Conservation (phyloP, 495 filamentous ascomycete species). For the Daldinia bambusicola region DNA sequence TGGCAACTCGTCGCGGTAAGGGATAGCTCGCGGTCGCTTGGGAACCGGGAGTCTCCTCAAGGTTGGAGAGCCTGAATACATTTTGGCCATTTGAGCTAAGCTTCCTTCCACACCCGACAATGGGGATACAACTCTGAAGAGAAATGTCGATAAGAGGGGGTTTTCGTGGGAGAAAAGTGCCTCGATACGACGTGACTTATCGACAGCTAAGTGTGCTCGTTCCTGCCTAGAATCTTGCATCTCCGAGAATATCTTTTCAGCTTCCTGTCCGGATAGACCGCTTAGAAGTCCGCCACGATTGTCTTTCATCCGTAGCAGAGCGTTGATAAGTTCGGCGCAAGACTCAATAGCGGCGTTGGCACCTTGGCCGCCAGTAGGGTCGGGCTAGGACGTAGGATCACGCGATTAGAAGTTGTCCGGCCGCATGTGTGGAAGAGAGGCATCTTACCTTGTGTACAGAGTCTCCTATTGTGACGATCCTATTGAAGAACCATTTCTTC, state of each 20-base stretch:
- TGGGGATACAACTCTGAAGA: background rate
- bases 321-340: background rate
- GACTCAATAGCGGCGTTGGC: background rate
- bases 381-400: background rate
- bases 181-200: background rate
- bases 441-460: background rate
- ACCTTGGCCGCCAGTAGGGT: background rate
- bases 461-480: background rate
- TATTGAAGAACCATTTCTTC: conserved; percentile 1
- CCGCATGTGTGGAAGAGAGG: too few relatives aligned
- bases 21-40: background rate
- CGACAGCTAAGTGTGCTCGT: background rate
- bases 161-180: background rate
- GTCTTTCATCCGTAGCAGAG: background rate
- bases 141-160: background rate
- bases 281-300: background rate
- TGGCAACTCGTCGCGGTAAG: background rate
- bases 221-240: background rate
- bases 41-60: background rate
- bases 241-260: background rate
- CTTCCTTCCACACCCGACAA: background rate
- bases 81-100: background rate
- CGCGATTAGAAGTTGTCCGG: background rate
- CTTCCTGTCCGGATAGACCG: background rate
- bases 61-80: background rate